phyloP scores from a whole-genome alignment of 1,284 basidiomycete species.

The Puccinia brachypodii region DNA sequence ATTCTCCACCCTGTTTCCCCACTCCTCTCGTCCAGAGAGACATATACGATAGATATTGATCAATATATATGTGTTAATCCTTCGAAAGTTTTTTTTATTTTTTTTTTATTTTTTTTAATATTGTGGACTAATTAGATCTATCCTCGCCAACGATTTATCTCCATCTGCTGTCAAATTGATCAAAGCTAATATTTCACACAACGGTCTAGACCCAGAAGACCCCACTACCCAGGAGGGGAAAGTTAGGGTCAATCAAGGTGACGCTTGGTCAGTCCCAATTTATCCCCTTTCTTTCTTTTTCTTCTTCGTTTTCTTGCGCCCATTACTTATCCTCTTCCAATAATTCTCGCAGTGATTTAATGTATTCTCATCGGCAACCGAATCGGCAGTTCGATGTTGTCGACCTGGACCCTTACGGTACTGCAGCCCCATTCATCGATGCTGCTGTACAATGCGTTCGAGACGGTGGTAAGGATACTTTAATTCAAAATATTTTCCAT shows the following conservation, averaged over 20 bases:
- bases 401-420: slow-evolving; percentile 96
- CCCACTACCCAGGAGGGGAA: slow-evolving; percentile 57
- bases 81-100: not conserved
- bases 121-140: no score
- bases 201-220: slow-evolving; percentile 65
- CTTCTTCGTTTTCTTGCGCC: not conserved
- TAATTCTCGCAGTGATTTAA: slow-evolving; percentile 66
- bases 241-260: slow-evolving; percentile 80
- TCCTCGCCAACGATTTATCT: slow-evolving; percentile 92
- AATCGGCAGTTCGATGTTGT: slow-evolving; percentile 82
- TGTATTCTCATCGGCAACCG: slow-evolving; percentile 82
- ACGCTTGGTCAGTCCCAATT: slow-evolving; percentile 73
- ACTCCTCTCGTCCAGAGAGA: not conserved
- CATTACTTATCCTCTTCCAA: not conserved
- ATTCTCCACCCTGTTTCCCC: not conserved
- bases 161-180: slow-evolving; percentile 81
- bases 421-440: slow-evolving; percentile 94
- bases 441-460: slow-evolving; percentile 87
- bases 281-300: not conserved
- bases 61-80: not conserved
- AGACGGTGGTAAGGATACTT: slow-evolving; percentile 70
- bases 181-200: slow-evolving; percentile 82
- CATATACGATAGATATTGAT: not conserved
- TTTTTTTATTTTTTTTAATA: no score
- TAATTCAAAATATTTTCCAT: not conserved